Base-by-base conservation (phyloP, 257 asterid species). In the Voacanga thouarsii region DNA sequence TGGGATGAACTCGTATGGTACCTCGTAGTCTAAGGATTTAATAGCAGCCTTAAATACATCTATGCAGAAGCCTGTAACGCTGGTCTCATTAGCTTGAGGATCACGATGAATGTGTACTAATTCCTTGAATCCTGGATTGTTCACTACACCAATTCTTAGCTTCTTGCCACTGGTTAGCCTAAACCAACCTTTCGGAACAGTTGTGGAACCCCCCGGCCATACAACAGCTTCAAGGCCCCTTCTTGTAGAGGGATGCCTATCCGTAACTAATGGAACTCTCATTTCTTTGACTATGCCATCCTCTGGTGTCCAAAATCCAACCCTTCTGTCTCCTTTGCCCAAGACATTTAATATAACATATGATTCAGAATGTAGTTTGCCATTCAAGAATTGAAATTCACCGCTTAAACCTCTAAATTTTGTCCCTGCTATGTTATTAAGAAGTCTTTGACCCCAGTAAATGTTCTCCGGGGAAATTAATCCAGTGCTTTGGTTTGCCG, bases 301-400 rank as follows among this genome's bases (percentile, higher is more conserved):
- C 15, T 74, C 50, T 44, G 78, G 71, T 49, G 75, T 86, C 92
- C 90, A 88, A 18, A 53, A 83, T 53, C 90, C 90, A 26, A 83
- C 83, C 65, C 74, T 80, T 53, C 63, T 82, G 71, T 73, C 85
- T 72, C 85, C 82, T 28, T 75, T 81, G 6, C 86, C 85, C 45
- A 83, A 78, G 30, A 88, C 72, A 73, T 88, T 86, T 74, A 83
- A 75, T 47, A 88, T 59, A 79, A 77, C 86, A 78, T 72, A 83
- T 6, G 60, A 69, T 37, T 83, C 82, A 15, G 65, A 79, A 68
- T 60, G 83, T 68, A 82, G 51, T 74, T 79, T 82, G 45, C 87
- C 79, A 39, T 82, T 59, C 55, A 19, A 49, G 59, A 85, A 71
- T 66, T 55, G 82, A 65, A 76, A 82, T 30, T 79, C 59, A 18